Evolutionary conservation across 805 yeast genomes (phyloP), one percentile per base, ranked within the genome.

Genomic region (Phaffomyces thermotolerans): DNA sequence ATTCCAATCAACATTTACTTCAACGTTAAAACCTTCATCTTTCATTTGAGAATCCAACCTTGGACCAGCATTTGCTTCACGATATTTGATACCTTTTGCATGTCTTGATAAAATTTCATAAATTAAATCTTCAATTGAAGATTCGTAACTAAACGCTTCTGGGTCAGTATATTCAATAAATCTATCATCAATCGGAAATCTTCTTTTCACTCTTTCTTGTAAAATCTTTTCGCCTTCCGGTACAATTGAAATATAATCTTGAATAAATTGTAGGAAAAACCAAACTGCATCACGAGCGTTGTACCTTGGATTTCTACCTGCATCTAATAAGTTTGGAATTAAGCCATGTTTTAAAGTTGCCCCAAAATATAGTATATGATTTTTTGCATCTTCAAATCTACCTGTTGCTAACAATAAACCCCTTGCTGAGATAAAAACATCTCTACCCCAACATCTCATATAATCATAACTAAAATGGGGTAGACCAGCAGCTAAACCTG

Each of bases 401-500:
- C 84, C 90, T 0, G 96, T 76, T 1, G 84, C 81, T 22, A 89
- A 66, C 44, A 89, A 65, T 39, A 91, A 69, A 0, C 99, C 99
- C 48, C 96, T 71, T 36, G 84, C 71, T 0, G 96, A 76, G 37
- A 91, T 83, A 60, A 93, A 93, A 1, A 89, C 95, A 64, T 91
- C 99, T 58, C 99, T 76, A 20, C 99, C 99, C 99, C 99, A 91
- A 60, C 96, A 88, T 62, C 99, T 75, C 96, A 91, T 89, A 63
- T 84, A 90, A 51, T 84, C 88, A 46, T 75, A 76, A 59, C 93
- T 81, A 66, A 91, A 91, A 64, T 89, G 97, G 2, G 99, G 99
- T 48, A 91, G 72, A 2, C 98, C 99, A 2, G 99, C 99, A 14
- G 98, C 96, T 76, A 91, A 71, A 35, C 86, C 77, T 2, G 95